Percentiles rank a stretch among this genome's conserved stretches.
Conservation (phyloP, 371 early-diverging fungal species). For the Phascolomyces articulosus region DNA sequence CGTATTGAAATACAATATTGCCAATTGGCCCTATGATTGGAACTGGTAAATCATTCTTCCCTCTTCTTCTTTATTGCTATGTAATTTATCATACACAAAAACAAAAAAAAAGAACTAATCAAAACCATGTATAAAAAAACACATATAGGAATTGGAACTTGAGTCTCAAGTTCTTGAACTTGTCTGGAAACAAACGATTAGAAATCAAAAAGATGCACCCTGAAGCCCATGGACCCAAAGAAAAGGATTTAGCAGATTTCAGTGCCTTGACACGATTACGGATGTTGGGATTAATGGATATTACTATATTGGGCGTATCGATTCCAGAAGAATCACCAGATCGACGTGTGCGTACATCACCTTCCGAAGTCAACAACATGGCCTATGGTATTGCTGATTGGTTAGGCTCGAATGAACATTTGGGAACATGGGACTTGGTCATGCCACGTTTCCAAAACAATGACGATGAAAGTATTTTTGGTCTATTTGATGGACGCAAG, state of each 20-base stretch:
- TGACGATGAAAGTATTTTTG: constrained; percentile 91
- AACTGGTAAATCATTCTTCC: constrained; percentile 69
- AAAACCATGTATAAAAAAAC: background rate
- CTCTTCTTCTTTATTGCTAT: background rate
- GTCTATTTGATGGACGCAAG: constrained; percentile 81
- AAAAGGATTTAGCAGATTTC: constrained; percentile 77
- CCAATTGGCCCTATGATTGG: constrained; percentile 97
- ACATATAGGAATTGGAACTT: constrained; percentile 83
- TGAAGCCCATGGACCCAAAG: constrained; percentile 42
- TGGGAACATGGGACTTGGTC: constrained; percentile 82
- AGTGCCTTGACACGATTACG: constrained; percentile 74
- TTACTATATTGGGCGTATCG: constrained; percentile 79
- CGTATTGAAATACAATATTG: constrained; percentile 88
- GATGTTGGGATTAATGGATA: constrained; percentile 87
- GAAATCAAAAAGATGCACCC: constrained; percentile 79
- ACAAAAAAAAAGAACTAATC: background rate
- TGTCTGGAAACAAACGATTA: constrained; percentile 89
- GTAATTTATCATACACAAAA: background rate
- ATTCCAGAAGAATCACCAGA: constrained; percentile 83
- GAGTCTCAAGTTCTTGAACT: constrained; percentile 85
- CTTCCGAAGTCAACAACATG: constrained; percentile 79
- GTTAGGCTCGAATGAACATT: constrained; percentile 64
- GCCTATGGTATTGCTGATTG: constrained; percentile 89
- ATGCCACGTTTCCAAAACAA: constrained; percentile 78
- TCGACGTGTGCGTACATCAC: constrained; percentile 85